These are phyloP conservation scores for Trametes sp. DNA, from an alignment of 1,284 basidiomycete species.

Conservation along the genomic window DNA sequence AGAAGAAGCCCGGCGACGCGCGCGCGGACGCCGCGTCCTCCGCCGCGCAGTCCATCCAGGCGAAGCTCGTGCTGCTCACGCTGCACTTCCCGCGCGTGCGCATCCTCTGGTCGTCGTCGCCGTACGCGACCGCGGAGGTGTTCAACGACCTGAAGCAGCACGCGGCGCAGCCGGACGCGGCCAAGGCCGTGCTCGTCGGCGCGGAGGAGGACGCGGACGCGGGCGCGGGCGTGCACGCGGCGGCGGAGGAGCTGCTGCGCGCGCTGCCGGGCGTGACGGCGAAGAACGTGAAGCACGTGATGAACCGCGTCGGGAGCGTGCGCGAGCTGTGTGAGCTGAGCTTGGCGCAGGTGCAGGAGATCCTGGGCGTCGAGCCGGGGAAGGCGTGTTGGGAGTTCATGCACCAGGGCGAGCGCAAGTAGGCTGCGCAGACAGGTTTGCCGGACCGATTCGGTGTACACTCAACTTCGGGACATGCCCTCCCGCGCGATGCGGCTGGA, in stretches of 20 bases:
- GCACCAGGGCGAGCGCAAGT: conserved; percentile 66
- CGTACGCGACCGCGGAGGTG: conserved; percentile 91
- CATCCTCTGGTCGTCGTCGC: conserved; percentile 97
- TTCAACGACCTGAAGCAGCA: conserved; percentile 93
- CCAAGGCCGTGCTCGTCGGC: conserved; percentile 79
- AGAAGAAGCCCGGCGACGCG: conserved; percentile 53
- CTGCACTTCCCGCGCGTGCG: conserved; percentile 91
- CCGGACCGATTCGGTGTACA: too few species aligned
- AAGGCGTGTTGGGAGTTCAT: conserved; percentile 84
- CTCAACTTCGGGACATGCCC: too few species aligned
- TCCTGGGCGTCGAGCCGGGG: conserved; percentile 87
- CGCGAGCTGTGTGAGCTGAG: conserved; percentile 78
- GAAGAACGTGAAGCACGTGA: conserved; percentile 89
- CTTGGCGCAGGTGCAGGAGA: conserved; percentile 69
- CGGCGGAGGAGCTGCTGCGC: conserved; percentile 79
- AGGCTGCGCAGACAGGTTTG: background rate
- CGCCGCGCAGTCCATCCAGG: conserved; percentile 69
- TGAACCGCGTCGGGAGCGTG: conserved; percentile 81
- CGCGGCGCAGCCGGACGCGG: conserved; percentile 83
- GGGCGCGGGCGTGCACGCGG: conserved; percentile 73
- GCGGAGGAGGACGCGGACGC: conserved; percentile 76
- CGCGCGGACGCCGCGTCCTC: conserved; percentile 51
- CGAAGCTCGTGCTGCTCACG: conserved; percentile 90
- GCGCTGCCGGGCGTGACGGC: conserved; percentile 81
- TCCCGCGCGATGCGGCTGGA: too few species aligned